Base-by-base conservation (phyloP, 305 asterid species). In the Fraxinus greggii region DNA sequence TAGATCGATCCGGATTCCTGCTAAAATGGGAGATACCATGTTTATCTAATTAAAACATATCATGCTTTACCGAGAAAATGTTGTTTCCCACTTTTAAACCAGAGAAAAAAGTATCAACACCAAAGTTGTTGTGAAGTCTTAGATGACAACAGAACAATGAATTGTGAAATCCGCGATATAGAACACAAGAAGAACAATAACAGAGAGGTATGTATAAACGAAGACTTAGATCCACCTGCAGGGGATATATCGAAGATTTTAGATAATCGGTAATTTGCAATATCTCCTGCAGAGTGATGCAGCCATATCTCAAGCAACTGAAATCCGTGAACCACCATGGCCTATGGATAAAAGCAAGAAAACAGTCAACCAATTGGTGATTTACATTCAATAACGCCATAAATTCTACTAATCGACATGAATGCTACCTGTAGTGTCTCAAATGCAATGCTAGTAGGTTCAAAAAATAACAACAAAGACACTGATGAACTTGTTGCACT, bases 401-500 rank as follows among this genome's bases (percentile, higher is more conserved):
- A 26, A 28, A 26, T 67, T 28, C 35, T 67, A 28, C 3, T 67
- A 28, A 26, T 28, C 0, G 36, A 67, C 36, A n/a, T 2, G 74
- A 29, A 67, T 67, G 19, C 79, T 91, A 94, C 98, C 97, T 94
- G 98, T 45, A 94, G 84, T 78, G 97, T 94, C 92, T 94, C 98
- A 86, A 94, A 94, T 87, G 93, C 97, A 83, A 94, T 91, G 88
- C 98, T 92, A 72, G 88, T 89, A 87, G 98, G 98, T 90, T 94
- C 97, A 88, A 94, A 94, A 89, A 93, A 92, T 82, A 94, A 89
- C 85, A 94, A 84, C 88, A 92, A 86, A 86, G 83, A 83, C 80
- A 88, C 84, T 76, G 95, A 82, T 61, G 97, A 90, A 83, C 85
- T 89, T 78, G 88, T 79, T 79, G 88, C 77, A 75, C 85, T 85